These are phyloP conservation scores for Dendrocalamus latiflorus DNA, from an alignment of 202 grass and related monocot genomes.

Conservation along the genomic window DNA sequence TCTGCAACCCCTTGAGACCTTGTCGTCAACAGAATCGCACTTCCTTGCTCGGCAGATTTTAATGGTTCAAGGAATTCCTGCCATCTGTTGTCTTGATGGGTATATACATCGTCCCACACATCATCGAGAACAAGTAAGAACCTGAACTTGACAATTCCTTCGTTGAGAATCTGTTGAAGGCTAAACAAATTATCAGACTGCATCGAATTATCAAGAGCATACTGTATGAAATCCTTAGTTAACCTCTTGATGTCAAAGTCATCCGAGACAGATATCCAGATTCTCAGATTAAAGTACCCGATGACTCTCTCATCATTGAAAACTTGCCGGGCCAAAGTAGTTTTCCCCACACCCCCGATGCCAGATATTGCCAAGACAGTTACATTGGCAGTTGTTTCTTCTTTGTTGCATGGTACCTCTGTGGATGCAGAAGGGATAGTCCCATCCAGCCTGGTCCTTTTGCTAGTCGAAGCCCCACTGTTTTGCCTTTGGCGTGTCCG, in stretches of 20 bases:
- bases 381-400: background rate
- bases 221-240: conserved; percentile 4
- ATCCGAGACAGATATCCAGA: background rate
- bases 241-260: background rate
- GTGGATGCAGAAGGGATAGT: background rate
- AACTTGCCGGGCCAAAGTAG: background rate
- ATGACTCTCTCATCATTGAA: background rate
- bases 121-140: background rate
- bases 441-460: background rate
- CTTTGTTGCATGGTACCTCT: background rate
- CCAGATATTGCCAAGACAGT: background rate
- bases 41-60: background rate
- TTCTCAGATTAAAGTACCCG: background rate
- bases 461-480: background rate
- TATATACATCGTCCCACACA: background rate
- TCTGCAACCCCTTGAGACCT: background rate
- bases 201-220: background rate
- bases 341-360: background rate
- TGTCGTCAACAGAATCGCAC: background rate
- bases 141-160: background rate
- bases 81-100: background rate
- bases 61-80: background rate
- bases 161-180: background rate
- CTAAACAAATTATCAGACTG: background rate
- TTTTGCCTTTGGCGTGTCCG: background rate